phyloP scores from a whole-genome alignment of 371 early-diverging fungal species.

The Lichtheimia corymbifera region DNA sequence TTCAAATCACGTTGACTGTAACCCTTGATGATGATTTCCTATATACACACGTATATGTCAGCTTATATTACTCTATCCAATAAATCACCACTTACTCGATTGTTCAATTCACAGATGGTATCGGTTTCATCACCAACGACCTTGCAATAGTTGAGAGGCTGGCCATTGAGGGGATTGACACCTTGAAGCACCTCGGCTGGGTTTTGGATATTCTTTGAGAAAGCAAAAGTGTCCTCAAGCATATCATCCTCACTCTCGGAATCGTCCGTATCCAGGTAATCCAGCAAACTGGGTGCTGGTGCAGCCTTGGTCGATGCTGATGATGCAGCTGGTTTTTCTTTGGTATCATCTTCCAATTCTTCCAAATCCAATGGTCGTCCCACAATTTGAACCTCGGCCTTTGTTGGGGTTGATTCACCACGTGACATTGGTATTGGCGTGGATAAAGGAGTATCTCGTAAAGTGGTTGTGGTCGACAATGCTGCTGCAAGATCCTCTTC shows the following conservation, averaged over 20 bases:
- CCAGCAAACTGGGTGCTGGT: background rate
- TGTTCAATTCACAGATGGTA: slow-evolving; percentile 22
- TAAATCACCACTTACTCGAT: slow-evolving; percentile 11
- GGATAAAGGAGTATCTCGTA: background rate
- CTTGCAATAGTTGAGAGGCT: slow-evolving; percentile 21
- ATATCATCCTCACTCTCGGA: slow-evolving; percentile 9
- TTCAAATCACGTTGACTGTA: slow-evolving; percentile 15
- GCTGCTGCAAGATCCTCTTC: background rate
- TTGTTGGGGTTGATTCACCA: slow-evolving; percentile 4
- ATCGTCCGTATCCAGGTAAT: background rate
- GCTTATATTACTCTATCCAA: too few species aligned
- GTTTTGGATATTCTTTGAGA: slow-evolving; percentile 26
- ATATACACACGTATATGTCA: slow-evolving; percentile 1
- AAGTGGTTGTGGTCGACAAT: background rate
- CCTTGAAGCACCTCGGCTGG: slow-evolving; percentile 25
- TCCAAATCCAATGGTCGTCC: slow-evolving; percentile 12
- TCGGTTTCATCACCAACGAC: slow-evolving; percentile 21
- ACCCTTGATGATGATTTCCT: slow-evolving; percentile 31
- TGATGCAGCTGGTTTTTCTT: too few species aligned
- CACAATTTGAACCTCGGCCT: background rate
- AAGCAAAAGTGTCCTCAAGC: slow-evolving; percentile 16
- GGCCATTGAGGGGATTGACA: slow-evolving; percentile 21
- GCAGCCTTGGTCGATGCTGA: too few species aligned
- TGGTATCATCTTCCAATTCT: background rate
- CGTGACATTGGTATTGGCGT: background rate